Evolutionary conservation across 2,329 filamentous ascomycete genomes (phyloP).

Genomic region (Venturia effusa): DNA sequence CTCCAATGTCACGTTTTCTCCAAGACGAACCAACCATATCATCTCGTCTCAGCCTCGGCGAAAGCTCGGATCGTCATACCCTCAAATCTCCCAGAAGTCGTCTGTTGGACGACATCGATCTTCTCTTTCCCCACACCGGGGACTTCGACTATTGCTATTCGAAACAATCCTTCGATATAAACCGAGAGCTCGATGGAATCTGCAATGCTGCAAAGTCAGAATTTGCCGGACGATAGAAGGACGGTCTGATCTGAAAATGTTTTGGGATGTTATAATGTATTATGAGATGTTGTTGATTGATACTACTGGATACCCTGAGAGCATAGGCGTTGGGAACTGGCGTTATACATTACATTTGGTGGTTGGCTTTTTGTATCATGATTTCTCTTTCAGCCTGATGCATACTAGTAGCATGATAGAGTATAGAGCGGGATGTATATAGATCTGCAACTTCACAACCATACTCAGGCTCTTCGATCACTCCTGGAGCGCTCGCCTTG

Average conservation of each 20-base stretch:
- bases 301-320: not conserved
- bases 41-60: not conserved
- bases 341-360: not conserved
- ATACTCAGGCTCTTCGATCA: not conserved
- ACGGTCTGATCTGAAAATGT: not conserved
- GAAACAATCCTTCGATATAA: not conserved
- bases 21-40: not conserved
- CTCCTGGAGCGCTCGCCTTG: too few relatives aligned
- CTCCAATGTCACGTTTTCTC: not conserved
- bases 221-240: not conserved
- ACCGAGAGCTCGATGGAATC: not conserved
- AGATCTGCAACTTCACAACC: not conserved
- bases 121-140: not conserved
- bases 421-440: not conserved
- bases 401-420: too few relatives aligned
- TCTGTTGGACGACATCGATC: not conserved
- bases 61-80: not conserved
- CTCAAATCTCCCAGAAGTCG: not conserved
- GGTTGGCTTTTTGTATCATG: not conserved
- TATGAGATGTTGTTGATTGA: not conserved
- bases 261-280: not conserved
- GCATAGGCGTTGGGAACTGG: not conserved
- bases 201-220: not conserved
- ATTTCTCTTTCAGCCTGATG: not conserved
- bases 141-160: not conserved